Base-by-base conservation (phyloP, 2,329 filamentous ascomycete genomes). In the Chaetothyriales sp. region DNA sequence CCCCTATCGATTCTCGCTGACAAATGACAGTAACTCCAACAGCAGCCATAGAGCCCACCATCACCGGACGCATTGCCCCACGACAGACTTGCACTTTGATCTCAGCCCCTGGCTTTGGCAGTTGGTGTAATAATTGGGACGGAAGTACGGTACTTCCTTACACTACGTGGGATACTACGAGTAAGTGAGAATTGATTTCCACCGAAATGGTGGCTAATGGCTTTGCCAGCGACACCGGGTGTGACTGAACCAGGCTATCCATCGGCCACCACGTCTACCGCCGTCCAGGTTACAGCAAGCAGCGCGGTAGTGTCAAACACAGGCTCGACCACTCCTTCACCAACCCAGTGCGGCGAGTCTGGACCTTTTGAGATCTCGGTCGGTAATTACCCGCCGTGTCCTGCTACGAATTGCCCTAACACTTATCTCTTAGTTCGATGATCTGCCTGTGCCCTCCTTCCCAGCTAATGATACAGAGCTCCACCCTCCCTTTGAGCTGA, bases 401-500 rank as follows among this genome's bases (percentile, higher is more conserved):
- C 33, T 15, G 10, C 10, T 40, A 4, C 33, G 10, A 40, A 33
- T 18, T 25, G 10, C 6, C 3, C 10, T 49, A n/a, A 48, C 51
- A 51, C 15, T 52, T 13, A 37, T 43, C 2, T 43, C 18, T 48
- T 48, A 63, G 59, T 65, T 65, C 48, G 63, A 65, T 51, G 57
- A 63, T 46, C 55, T 64, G 29, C 62, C 63, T 19, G 22, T 50
- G 22, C 60, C 49, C 29, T 57, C 56, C 6, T 52, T 51, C 10
- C 49, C 56, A 43, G 59, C 64, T 48, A 64, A 63, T 45, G 64
- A 64, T 6, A 63, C 60, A n/a, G 28, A 51, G 5, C 57, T 46
- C 67, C 70, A 8, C 69, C 70, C 44, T 65, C 77, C 52, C 69
- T 65, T 56, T 71, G 69, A 51, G 73, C 73, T 40, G 33, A 40